phyloP scores from a whole-genome alignment of 805 yeast species.

The Yamadazyma ubonensis region DNA sequence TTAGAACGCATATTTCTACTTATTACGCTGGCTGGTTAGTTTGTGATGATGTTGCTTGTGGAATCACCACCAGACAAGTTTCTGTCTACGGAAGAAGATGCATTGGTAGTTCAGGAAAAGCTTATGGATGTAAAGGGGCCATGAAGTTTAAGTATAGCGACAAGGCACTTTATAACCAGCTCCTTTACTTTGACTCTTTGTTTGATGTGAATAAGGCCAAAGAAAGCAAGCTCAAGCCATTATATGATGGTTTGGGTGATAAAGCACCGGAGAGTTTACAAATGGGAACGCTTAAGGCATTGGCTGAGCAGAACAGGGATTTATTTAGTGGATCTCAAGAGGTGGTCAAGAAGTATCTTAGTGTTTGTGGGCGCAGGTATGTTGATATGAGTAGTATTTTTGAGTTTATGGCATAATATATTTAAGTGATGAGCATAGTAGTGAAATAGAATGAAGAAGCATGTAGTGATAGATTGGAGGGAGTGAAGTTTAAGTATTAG shows the following conservation, averaged over 20 bases:
- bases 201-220: conserved; percentile 83
- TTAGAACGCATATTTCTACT: conserved; percentile 65
- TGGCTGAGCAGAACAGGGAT: conserved; percentile 76
- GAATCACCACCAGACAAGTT: conserved; percentile 74
- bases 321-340: conserved; percentile 52
- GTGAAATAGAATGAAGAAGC: too few species aligned
- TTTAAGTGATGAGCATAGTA: too few species aligned
- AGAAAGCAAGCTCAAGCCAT: conserved; percentile 51
- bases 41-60: conserved; percentile 87
- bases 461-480: too few species aligned
- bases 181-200: conserved; percentile 71
- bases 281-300: conserved; percentile 62
- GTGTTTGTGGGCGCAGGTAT: conserved; percentile 82
- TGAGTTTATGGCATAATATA: conserved; percentile 45
- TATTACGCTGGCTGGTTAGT: conserved; percentile 85
- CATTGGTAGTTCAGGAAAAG: conserved; percentile 60
- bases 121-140: conserved; percentile 72
- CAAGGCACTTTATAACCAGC: conserved; percentile 80
- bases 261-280: conserved; percentile 23
- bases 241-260: conserved; percentile 36
- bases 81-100: conserved; percentile 89
- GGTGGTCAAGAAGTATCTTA: conserved; percentile 70
- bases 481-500: too few species aligned
- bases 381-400: conserved; percentile 86
- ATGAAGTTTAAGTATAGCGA: conserved; percentile 77